Evolutionary conservation across 2,329 filamentous ascomycete genomes (phyloP), one percentile per base, ranked within the genome.

Genomic region (Exophiala phaeomuriformis): DNA sequence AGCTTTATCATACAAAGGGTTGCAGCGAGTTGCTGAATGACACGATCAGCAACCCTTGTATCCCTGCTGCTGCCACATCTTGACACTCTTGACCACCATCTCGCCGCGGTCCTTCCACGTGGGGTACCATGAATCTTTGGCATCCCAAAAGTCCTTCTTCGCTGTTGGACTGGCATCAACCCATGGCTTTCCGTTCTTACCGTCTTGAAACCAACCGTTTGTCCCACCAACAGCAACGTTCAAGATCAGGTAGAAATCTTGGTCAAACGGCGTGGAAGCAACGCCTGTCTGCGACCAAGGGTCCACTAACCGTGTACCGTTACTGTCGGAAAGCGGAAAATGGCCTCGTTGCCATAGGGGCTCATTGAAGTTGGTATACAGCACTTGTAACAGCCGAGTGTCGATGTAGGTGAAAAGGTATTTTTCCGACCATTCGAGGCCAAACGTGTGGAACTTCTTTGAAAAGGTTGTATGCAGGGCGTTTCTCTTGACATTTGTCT

Each of bases 371-470:
- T 84, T 86, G 63, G 81, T 84, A 74, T 90, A 94, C 58, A 89
- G 77, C 48, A 91, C 86, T 67, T 93, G 88, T 29, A 90, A 75
- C 19, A 94, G 79, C 6, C 86, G 83, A 41, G 81, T 85, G 76
- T 94, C 85, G 73, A 94, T 78, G 66, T 90, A 94, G 27, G 87
- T 90, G 74, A 91, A 94, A 57, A 94, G 74, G 69, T 94, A 94
- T 69, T 90, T 91, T 62, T 91, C 80, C 47, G 82, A 88, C 88
- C 88, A 94, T 70, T 94, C 88, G 2, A 94, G 69, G 9, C 88
- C 88, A 64, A 84, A 94, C 0, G 80, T 88, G 72, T 94, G 86
- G 73, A 83, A 88, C 28, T 72, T 79, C 1, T 75, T 71, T 31
- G 82, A 70, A 68, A 85, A 94, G 1, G 85, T 88, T 3, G 84